Conservation (phyloP, 306 rosid species). For the Phaseolus lunatus region DNA sequence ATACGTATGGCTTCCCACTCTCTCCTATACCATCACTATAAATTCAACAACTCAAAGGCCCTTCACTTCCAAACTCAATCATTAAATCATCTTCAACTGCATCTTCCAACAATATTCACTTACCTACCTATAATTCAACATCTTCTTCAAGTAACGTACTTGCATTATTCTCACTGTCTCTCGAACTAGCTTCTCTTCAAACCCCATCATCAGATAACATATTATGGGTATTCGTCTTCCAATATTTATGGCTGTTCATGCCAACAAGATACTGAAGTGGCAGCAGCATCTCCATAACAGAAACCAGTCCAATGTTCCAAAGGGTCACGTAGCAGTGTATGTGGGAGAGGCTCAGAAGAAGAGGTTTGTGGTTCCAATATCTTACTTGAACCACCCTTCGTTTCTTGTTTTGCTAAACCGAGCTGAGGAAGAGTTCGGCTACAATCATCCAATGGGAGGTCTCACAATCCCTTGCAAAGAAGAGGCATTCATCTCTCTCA, state of each 20-base stretch:
- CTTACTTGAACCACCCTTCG: slow-evolving; percentile 70
- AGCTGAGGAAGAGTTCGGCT: slow-evolving; percentile 80
- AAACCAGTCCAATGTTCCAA: slow-evolving; percentile 62
- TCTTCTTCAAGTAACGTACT: too few species aligned
- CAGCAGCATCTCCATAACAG: slow-evolving; percentile 48
- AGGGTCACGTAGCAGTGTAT: slow-evolving; percentile 76
- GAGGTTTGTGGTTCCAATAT: slow-evolving; percentile 73
- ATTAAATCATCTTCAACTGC: slow-evolving; percentile 2
- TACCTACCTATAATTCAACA: too few species aligned
- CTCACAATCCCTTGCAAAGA: slow-evolving; percentile 80
- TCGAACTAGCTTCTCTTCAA: not conserved
- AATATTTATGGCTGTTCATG: slow-evolving; percentile 44
- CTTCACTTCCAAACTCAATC: not conserved
- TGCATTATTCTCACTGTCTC: too few species aligned
- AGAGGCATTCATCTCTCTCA: slow-evolving; percentile 67
- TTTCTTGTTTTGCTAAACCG: slow-evolving; percentile 61
- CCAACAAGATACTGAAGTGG: slow-evolving; percentile 58
- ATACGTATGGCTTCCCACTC: slow-evolving; percentile 45
- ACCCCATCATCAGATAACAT: not conserved
- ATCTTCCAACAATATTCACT: not conserved
- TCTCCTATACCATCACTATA: slow-evolving; percentile 32
- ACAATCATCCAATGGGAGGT: slow-evolving; percentile 76
- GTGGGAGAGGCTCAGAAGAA: slow-evolving; percentile 72
- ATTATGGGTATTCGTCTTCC: slow-evolving; percentile 63
- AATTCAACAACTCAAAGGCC: slow-evolving; percentile 24